Percentiles rank a stretch among this genome's conserved stretches.
phyloP scores from a whole-genome alignment of 148 eudicot species.

The Cornus controversa region DNA sequence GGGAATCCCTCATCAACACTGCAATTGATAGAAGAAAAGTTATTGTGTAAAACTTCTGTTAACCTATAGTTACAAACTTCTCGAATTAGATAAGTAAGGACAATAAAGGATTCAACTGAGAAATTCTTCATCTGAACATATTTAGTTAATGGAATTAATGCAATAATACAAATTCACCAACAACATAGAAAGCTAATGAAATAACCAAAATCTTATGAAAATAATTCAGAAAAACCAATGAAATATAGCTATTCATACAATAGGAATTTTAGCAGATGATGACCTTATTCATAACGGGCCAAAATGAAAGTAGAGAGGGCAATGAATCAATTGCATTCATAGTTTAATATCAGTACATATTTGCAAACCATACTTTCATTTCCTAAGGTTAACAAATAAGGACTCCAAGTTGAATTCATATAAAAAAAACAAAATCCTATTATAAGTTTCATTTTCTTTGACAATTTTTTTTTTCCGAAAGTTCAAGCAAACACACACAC shows the following conservation, averaged over 20 bases:
- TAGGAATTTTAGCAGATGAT: background rate
- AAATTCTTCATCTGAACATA: background rate
- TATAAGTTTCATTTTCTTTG: no score
- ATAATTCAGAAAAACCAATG: background rate
- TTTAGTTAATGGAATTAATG: background rate
- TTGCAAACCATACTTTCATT: background rate
- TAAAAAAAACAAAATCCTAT: no score
- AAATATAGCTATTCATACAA: background rate
- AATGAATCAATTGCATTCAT: background rate
- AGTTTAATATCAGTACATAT: background rate
- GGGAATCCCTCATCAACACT: slow-evolving; percentile 96
- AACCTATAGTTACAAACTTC: background rate
- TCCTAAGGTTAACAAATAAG: no score
- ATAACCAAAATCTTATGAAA: background rate
- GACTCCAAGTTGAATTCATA: no score
- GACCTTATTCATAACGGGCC: background rate
- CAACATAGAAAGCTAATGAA: background rate
- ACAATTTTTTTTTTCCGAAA: no score
- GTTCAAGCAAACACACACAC: no score
- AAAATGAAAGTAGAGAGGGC: background rate
- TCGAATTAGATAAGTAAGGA: background rate
- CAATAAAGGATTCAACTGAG: background rate
- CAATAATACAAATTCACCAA: background rate
- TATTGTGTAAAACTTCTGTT: slow-evolving; percentile 3
- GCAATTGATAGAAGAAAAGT: slow-evolving; percentile 24